A percentile compares a stretch with the other conserved stretches of the same genome.
phyloP scores from a whole-genome alignment of 139 green algal genomes.

The Mychonastes homosphaera region DNA sequence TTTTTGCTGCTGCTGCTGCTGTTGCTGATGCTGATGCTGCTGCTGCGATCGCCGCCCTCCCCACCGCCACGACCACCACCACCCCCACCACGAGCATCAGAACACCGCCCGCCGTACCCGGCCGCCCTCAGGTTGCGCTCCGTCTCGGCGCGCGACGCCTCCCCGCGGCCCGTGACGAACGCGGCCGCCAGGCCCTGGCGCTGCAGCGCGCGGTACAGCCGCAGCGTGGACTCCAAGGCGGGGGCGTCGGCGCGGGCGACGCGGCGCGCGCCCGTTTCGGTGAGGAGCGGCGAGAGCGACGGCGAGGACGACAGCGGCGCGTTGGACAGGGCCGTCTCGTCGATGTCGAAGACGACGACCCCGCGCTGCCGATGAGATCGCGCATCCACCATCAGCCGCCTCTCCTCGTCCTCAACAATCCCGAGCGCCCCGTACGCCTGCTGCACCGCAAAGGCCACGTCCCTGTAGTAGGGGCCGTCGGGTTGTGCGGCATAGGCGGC shows the following conservation, averaged over 20 bases:
- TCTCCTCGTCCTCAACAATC: not conserved
- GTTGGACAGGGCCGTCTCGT: constrained; percentile 41
- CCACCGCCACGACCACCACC: too few relatives aligned
- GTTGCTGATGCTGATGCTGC: not conserved
- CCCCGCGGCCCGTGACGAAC: constrained; percentile 45
- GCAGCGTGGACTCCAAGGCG: constrained; percentile 14
- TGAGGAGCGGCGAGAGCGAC: too few relatives aligned
- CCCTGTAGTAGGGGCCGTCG: not conserved
- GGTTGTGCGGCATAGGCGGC: not conserved
- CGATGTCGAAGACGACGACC: constrained; percentile 41
- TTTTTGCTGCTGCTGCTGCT: not conserved
- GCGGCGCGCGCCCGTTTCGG: too few relatives aligned
- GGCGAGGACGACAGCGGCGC: too few relatives aligned
- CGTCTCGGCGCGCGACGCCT: constrained; percentile 24
- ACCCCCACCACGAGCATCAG: too few relatives aligned
- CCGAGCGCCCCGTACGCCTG: constrained; percentile 5
- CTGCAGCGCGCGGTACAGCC: constrained; percentile 12
- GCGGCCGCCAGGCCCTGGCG: constrained; percentile 16
- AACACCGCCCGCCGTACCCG: constrained; percentile 37
- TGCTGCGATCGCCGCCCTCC: not conserved
- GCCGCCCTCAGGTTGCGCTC: constrained; percentile 32
- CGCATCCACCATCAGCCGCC: not conserved
- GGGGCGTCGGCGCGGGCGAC: constrained; percentile 8
- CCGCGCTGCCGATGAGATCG: not conserved
- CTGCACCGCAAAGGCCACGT: constrained; percentile 4